Evolutionary conservation across 139 green algal species (phyloP), one percentile per base, ranked within the genome.

Genomic region (Diplosphaera chodatii): DNA sequence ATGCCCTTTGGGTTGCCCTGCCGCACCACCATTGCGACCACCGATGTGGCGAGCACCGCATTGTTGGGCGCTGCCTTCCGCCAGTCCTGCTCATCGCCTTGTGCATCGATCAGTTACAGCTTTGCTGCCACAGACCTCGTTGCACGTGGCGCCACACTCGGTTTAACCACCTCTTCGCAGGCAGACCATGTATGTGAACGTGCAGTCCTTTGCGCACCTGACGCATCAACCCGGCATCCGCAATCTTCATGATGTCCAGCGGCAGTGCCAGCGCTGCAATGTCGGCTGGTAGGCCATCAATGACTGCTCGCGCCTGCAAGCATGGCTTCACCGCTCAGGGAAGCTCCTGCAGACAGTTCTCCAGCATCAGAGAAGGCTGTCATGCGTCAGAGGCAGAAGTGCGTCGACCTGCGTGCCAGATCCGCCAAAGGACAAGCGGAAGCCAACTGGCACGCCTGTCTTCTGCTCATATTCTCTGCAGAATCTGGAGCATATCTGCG

Each of bases 191-290:
- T n/a, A n/a, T n/a, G n/a, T n/a, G n/a, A n/a, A n/a, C n/a, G n/a
- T n/a, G n/a, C n/a, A n/a, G 37, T 48, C 8, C 55, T 28, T 67
- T 28, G n/a, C 84, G 82, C 48, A 67, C 63, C n/a, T 71, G 65
- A 84, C 88, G 91, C 21, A 91, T 88, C n/a, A 91, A 82, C 18
- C 87, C 90, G 8, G 84, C 71, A 1, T 89, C 74, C 22, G 40
- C 75, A 70, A 96, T 95, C 72, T 91, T 91, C 64, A 89, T 75
- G 1, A 94, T 71, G 69, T 96, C 91, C 29, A 96, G 80, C 4
- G 91, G 87, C 68, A 96, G 79, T 1, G 91, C 90, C 55, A 96
- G 80, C 0, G 90, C 56, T 40, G 63, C 67, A 21, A 76, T 71
- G 40, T 74, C 68, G 16, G 41, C 64, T 10, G 88, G 90, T 41